phyloP scores from a whole-genome alignment of 805 yeast species.

The Pachysolen tannophilus region DNA sequence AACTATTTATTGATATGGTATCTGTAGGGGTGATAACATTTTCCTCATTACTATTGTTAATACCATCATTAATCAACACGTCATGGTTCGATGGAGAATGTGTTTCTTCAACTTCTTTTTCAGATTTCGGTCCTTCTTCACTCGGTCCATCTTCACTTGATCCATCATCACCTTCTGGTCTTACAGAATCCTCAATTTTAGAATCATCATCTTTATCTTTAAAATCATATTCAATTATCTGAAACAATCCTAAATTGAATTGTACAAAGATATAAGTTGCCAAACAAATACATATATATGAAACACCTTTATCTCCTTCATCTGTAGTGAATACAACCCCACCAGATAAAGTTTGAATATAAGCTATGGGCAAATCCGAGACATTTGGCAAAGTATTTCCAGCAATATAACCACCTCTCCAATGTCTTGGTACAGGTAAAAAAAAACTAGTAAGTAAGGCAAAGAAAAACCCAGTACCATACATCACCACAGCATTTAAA shows the following conservation, averaged over 20 bases:
- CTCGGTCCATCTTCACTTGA: constrained; percentile 2
- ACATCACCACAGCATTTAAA: constrained; percentile 42
- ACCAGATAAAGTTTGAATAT: constrained; percentile 53
- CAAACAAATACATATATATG: constrained; percentile 49
- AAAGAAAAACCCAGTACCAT: constrained; percentile 30
- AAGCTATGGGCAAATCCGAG: constrained; percentile 72
- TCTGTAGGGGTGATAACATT: constrained; percentile 8
- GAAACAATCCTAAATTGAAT: constrained; percentile 44
- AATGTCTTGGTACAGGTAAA: constrained; percentile 48
- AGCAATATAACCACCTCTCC: constrained; percentile 65
- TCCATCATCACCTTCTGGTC: constrained; percentile 3
- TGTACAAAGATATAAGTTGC: constrained; percentile 45
- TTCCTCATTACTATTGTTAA: background rate
- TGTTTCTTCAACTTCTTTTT: background rate
- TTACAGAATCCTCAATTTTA: too few species aligned
- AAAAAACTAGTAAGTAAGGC: constrained; percentile 17
- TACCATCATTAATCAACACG: background rate
- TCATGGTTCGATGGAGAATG: background rate
- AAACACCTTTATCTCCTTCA: constrained; percentile 29
- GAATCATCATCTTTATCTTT: constrained; percentile 18
- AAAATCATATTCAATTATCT: constrained; percentile 44
- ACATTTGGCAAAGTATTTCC: constrained; percentile 72
- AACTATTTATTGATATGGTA: constrained; percentile 7
- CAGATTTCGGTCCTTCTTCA: constrained; percentile 1
- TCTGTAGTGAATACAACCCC: constrained; percentile 26